Percentiles rank a stretch among this genome's conserved stretches.
Conservation (phyloP, 371 early-diverging fungal species). For the Mortierella sp. region DNA sequence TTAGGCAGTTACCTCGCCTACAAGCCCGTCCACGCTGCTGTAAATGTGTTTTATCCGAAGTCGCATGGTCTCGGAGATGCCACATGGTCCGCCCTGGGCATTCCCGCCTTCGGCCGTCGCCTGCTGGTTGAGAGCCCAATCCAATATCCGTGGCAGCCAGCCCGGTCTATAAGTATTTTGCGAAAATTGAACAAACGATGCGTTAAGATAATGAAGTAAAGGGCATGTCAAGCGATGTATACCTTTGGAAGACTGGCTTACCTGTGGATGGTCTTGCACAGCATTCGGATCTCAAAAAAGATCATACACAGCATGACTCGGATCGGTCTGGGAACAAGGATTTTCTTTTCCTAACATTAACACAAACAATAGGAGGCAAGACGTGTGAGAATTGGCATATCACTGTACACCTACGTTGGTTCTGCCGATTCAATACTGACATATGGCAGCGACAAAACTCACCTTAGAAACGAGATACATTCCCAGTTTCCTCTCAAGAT, state of each 20-base stretch:
- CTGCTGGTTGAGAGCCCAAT: constrained; percentile 60
- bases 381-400: too few species aligned
- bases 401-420: too few species aligned
- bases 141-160: constrained; percentile 70
- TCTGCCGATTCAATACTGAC: too few species aligned
- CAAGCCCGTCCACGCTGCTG: constrained; percentile 35
- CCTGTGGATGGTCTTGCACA: constrained; percentile 72
- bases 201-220: too few species aligned
- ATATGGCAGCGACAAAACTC: background rate
- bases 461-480: constrained; percentile 71
- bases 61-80: constrained; percentile 52
- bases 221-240: too few species aligned
- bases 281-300: constrained; percentile 70
- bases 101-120: constrained; percentile 13
- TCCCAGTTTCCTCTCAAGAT: constrained; percentile 70
- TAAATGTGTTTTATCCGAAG: constrained; percentile 57
- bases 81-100: constrained; percentile 19
- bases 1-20: constrained; percentile 52
- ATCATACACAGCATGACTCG: constrained; percentile 69
- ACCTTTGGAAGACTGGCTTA: constrained; percentile 13
- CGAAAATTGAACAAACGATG: too few species aligned
- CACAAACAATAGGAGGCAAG: background rate
- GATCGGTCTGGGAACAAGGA: constrained; percentile 67
- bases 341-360: constrained; percentile 60
- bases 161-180: constrained; percentile 58